Evolutionary conservation across 768 basidiomycete species (phyloP), one percentile per base, ranked within the genome.

Genomic region (Hygrophorus pudorinus): DNA sequence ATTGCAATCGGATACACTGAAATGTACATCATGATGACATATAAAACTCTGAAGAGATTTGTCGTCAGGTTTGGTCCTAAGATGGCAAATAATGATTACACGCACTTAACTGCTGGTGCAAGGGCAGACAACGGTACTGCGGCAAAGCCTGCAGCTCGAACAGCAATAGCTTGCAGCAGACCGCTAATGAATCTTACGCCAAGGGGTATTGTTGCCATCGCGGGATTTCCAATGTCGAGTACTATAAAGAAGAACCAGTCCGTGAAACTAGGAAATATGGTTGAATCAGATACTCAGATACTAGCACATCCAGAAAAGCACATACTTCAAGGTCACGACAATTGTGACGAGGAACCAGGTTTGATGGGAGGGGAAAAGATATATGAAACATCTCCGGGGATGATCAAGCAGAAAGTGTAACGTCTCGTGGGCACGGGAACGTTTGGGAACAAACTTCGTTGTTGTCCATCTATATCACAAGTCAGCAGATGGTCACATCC

Each of bases 21-120:
- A 53, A 89, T 78, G 55, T 86, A 90, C 92, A 94, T 98, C 92
- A 92, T 94, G 54, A 92, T 71, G 2, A 88, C 79, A 57, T 85
- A 48, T 34, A 48, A 37, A 6, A 48, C 42, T 24, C 41, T 48
- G 17, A 13, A 2, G 17, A n/a, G 9, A 35, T 10, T 20, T 18
- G 10, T 16, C 17, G 24, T 31, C n/a, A 39, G 16, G 43, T n/a
- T 5, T 38, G 29, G 3, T 16, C 9, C 36, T 16, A 40, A n/a
- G 5, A 5, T 12, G 9, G 7, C 3, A 8, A 20, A 16, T 16
- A 21, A 5, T 12, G 68, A 81, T 44, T 56, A 85, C 24, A 24
- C 24, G 24, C 24, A 24, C 86, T 94, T 83, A 46, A 96, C 82
- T 28, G 85, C 93, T 5, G 94, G 92, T 1, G 91, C 89, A 5